Evolutionary conservation across 179 eudicot genomes (phyloP), one percentile per base, ranked within the genome.

Genomic region (Silene noctiflora): DNA sequence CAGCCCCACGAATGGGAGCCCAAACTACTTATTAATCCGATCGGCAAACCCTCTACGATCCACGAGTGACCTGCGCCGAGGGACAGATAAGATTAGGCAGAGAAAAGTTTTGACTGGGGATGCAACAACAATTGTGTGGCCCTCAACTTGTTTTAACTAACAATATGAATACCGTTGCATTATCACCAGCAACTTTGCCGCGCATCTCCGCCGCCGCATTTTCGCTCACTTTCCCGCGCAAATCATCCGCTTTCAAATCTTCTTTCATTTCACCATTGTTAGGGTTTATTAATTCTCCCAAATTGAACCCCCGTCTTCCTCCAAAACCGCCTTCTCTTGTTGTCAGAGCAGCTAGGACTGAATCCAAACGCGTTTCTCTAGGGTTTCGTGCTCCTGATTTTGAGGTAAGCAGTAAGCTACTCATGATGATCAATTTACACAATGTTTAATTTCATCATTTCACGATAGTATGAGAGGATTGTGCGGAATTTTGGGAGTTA

Each of bases 351-450:
- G 91, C 97, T 0, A 86, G 97, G 73, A 81, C 81, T 13, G 94
- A 86, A 84, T 94, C 98, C 79, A 77, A 83, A 29, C 85, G 85
- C 4, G 90, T 84, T 71, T 82, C 88, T 48, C 82, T 90, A 53
- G 97, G 96, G 6, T 87, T 84, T 78, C 75, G 94, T 65, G 84
- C 96, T 5, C 96, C 97, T 5, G 74, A 86, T 25, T 94, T 94
- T 75, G 74, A 85, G 93, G 29, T 27, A 27, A 1, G 29, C 29
- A n/a, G 94, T 89, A 29, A n/a, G 24, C 0, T 35, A 3, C 33
- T 3, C 24, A 44, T 44, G 1, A 9, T 1, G 3, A 44, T 44
- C 51, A 44, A 44, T 39, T 39, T 39, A 39, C 46, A 39, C 39
- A 33, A 33, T 33, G 39, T 33, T 33, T 5, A 33, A 33, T 60